Conservation (phyloP, 306 rosid genomes). For the Herpetospermum pedunculosum region DNA sequence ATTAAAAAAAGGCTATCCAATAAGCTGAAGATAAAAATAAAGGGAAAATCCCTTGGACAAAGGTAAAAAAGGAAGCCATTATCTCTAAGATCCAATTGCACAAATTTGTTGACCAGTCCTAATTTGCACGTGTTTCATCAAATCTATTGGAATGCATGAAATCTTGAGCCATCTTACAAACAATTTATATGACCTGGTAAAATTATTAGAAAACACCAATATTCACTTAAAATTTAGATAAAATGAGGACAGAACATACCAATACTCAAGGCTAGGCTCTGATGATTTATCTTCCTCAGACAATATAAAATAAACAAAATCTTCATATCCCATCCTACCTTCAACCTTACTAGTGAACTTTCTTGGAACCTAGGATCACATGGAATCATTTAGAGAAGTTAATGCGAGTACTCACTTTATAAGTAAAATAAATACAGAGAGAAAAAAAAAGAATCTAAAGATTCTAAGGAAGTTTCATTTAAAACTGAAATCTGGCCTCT, state of each 20-base stretch:
- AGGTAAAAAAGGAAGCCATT: background rate
- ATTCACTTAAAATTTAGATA: slow-evolving; percentile 7
- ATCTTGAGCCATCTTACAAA: slow-evolving; percentile 1
- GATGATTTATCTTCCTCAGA: slow-evolving; percentile 97
- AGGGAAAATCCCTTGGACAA: background rate
- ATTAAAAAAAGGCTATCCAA: background rate
- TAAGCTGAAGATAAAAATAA: background rate
- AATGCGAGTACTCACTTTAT: slow-evolving; percentile 15
- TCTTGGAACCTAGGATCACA: slow-evolving; percentile 66
- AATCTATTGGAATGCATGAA: background rate
- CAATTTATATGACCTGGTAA: background rate
- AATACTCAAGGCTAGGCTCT: slow-evolving; percentile 93
- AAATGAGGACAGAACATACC: slow-evolving; percentile 39
- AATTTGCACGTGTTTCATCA: background rate
- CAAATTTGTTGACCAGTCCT: background rate
- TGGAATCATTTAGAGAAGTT: background rate
- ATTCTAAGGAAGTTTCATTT: background rate
- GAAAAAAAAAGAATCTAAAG: background rate
- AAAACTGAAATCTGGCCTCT: slow-evolving; percentile 8
- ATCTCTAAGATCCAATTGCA: background rate
- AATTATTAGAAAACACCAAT: background rate
- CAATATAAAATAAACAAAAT: slow-evolving; percentile 95
- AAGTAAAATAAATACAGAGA: background rate
- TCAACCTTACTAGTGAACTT: slow-evolving; percentile 87
- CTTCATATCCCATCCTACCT: slow-evolving; percentile 99